Evolutionary conservation across 352 stramenopile genomes (phyloP).

Genomic region (Phytophthora pistaciae): DNA sequence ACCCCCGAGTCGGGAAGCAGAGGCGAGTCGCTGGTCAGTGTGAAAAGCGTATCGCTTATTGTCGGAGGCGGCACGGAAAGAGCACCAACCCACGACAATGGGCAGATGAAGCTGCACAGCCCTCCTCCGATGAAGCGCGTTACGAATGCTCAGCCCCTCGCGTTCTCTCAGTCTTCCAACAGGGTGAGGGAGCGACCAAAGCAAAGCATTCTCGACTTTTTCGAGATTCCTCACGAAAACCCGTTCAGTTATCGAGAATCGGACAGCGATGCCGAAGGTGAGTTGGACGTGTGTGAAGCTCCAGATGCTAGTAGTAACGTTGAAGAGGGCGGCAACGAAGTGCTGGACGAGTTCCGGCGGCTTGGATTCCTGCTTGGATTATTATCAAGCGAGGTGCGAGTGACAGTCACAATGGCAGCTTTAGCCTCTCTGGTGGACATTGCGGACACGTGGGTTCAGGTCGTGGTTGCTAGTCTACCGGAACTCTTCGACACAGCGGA

Average conservation of each 20-base stretch:
- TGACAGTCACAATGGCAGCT: slow-evolving; percentile 68
- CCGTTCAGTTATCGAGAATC: slow-evolving; percentile 77
- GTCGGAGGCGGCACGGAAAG: slow-evolving; percentile 49
- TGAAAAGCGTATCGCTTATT: slow-evolving; percentile 63
- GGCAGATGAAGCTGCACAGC: slow-evolving; percentile 28
- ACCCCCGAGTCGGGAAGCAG: slow-evolving; percentile 70
- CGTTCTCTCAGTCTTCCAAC: slow-evolving; percentile 7
- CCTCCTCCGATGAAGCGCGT: slow-evolving; percentile 26
- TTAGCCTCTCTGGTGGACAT: slow-evolving; percentile 76
- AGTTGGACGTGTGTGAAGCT: slow-evolving; percentile 18
- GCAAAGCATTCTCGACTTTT: slow-evolving; percentile 80
- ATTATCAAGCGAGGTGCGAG: slow-evolving; percentile 58
- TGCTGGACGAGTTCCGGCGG: slow-evolving; percentile 58
- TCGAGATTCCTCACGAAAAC: slow-evolving; percentile 76
- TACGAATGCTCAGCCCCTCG: slow-evolving; percentile 16
- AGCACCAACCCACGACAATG: slow-evolving; percentile 40
- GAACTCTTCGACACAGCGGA: slow-evolving; percentile 45
- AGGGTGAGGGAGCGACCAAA: slow-evolving; percentile 41
- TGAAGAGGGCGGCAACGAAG: slow-evolving; percentile 28
- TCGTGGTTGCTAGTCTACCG: slow-evolving; percentile 53
- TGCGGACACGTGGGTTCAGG: slow-evolving; percentile 65
- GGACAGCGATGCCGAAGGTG: slow-evolving; percentile 39
- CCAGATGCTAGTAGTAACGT: slow-evolving; percentile 1
- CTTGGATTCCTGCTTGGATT: slow-evolving; percentile 71
- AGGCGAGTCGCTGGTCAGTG: slow-evolving; percentile 67